Evolutionary conservation across 352 stramenopile species (phyloP).

Genomic region (Phytophthora sojae): DNA sequence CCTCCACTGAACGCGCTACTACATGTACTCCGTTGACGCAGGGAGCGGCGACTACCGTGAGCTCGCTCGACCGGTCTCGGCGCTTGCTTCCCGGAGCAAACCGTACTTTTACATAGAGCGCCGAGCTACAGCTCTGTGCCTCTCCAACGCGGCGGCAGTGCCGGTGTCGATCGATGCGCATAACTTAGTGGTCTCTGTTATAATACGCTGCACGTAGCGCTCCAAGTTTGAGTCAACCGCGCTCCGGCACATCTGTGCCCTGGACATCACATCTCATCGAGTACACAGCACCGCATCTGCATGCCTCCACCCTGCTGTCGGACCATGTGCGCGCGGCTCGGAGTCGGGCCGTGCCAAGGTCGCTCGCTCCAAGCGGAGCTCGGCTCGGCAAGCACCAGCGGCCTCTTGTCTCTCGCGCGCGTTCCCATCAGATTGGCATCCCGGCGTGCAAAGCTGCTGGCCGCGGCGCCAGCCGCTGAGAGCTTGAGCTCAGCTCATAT

Average conservation of each 20-base stretch:
- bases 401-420: constrained; percentile 26
- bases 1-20: constrained; percentile 3
- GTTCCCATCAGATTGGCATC: constrained; percentile 46
- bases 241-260: not conserved
- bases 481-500: constrained; percentile 33
- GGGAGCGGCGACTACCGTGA: constrained; percentile 31
- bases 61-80: constrained; percentile 17
- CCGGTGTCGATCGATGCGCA: not conserved
- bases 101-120: constrained; percentile 46
- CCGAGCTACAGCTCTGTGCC: constrained; percentile 5
- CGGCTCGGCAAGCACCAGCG: not conserved
- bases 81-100: constrained; percentile 22
- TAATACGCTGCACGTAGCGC: not conserved
- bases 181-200: not conserved
- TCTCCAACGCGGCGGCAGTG: not conserved
- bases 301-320: constrained; percentile 18
- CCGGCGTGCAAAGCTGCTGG: constrained; percentile 1
- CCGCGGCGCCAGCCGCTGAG: constrained; percentile 8
- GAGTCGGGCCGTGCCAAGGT: not conserved
- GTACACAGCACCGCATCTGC: constrained; percentile 1
- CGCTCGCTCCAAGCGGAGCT: not conserved
- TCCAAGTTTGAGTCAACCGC: not conserved
- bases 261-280: constrained; percentile 15
- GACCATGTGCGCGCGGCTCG: not conserved
- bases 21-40: not conserved